Conservation (phyloP, 1,284 basidiomycete genomes). For the Boletellus sp. region DNA sequence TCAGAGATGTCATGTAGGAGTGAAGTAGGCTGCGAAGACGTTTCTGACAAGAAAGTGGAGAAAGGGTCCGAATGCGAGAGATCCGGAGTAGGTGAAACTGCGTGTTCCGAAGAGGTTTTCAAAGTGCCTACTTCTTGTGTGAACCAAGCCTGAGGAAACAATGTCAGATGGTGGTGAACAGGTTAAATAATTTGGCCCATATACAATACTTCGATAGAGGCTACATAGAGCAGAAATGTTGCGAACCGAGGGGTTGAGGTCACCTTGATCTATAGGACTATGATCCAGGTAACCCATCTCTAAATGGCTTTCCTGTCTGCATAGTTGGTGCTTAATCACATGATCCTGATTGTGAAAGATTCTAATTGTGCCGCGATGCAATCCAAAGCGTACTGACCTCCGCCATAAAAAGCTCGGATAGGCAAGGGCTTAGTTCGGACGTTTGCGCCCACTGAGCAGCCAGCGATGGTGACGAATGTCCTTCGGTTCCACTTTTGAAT, state of each 20-base stretch:
- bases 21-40: conserved; percentile 42
- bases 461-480: conserved; percentile 49
- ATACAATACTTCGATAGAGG: conserved; percentile 83
- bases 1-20: conserved; percentile 28
- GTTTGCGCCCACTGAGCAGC: conserved; percentile 86
- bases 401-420: conserved; percentile 57
- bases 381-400: conserved; percentile 33
- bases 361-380: conserved; percentile 1
- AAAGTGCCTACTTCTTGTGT: conserved; percentile 63
- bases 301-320: conserved; percentile 71
- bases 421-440: conserved; percentile 71
- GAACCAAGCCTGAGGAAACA: conserved; percentile 74
- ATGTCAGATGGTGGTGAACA: conserved; percentile 7
- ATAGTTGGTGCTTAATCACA: conserved; percentile 53
- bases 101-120: conserved; percentile 59
- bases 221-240: conserved; percentile 77
- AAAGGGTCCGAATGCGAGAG: conserved; percentile 44
- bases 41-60: conserved; percentile 48
- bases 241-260: conserved; percentile 76
- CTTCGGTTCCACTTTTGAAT: conserved; percentile 39
- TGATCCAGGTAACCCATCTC: conserved; percentile 66
- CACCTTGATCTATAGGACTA: conserved; percentile 50
- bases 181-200: conserved; percentile 27
- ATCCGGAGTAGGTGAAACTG: conserved; percentile 49
- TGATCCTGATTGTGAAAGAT: conserved; percentile 33